Evolutionary conservation across 1,284 basidiomycete species (phyloP).

Genomic region (Xerocomus amazonicus): DNA sequence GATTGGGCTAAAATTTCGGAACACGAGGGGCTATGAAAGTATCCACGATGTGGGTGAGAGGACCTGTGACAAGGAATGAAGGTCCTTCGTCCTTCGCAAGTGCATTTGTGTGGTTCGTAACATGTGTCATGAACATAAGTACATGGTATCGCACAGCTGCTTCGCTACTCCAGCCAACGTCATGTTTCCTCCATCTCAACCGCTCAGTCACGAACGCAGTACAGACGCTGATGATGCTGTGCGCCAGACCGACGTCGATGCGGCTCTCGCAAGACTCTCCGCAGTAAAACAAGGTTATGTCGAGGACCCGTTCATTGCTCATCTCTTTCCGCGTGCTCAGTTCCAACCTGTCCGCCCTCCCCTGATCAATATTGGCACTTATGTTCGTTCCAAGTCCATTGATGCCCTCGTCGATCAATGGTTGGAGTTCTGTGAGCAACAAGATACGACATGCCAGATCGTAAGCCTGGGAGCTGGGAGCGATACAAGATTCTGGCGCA

Average conservation of each 20-base stretch:
- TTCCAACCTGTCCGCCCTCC: conserved; percentile 69
- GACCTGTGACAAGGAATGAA: background rate
- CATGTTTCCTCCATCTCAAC: conserved; percentile 20
- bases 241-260: conserved; percentile 71
- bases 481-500: conserved; percentile 73
- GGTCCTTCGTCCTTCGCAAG: no score
- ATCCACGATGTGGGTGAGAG: background rate
- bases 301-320: conserved; percentile 63
- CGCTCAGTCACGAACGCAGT: conserved; percentile 17
- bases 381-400: conserved; percentile 77
- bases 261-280: conserved; percentile 74
- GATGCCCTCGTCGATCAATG: conserved; percentile 79
- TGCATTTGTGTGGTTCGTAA: no score
- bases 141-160: no score
- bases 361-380: conserved; percentile 94
- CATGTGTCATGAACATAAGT: no score
- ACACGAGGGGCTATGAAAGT: no score
- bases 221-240: conserved; percentile 52
- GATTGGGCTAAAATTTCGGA: no score
- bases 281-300: conserved; percentile 77
- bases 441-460: conserved; percentile 22
- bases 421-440: conserved; percentile 39
- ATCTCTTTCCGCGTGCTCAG: conserved; percentile 63
- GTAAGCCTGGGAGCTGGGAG: conserved; percentile 29
- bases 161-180: background rate